A percentile compares a stretch with the other conserved stretches of the same genome.
Conservation (phyloP, 352 stramenopile genomes). For the Elongisporangium senticosum region DNA sequence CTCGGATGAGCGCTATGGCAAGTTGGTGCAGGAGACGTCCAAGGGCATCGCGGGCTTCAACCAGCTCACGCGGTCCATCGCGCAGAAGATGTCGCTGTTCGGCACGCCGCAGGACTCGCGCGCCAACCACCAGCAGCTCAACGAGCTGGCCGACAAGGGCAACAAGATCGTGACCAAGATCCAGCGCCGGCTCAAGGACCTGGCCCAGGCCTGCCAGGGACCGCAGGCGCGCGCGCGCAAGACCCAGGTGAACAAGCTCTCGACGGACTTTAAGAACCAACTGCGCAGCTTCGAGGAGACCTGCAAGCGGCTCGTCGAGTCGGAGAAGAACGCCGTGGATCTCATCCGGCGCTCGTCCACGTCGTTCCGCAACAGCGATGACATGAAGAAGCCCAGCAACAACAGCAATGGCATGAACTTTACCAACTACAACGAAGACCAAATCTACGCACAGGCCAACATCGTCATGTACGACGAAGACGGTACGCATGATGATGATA, state of each 20-base stretch:
- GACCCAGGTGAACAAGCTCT: constrained; percentile 77
- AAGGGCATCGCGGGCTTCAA: constrained; percentile 87
- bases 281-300: constrained; percentile 70
- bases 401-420: constrained; percentile 34
- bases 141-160: constrained; percentile 77
- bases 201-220: constrained; percentile 53
- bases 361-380: constrained; percentile 49
- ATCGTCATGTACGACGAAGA: constrained; percentile 84
- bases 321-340: constrained; percentile 69
- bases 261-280: constrained; percentile 81
- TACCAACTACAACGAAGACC: constrained; percentile 82
- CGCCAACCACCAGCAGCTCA: constrained; percentile 75
- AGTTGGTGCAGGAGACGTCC: constrained; percentile 75
- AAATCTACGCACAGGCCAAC: constrained; percentile 85
- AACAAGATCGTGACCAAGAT: constrained; percentile 79
- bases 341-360: constrained; percentile 76
- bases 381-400: constrained; percentile 9
- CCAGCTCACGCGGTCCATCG: constrained; percentile 77
- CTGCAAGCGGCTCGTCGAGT: constrained; percentile 58
- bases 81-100: constrained; percentile 85
- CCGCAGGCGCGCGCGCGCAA: constrained; percentile 44
- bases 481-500: constrained; percentile 24
- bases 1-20: constrained; percentile 61
- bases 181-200: constrained; percentile 67
- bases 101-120: constrained; percentile 79